Evolutionary conservation across 2,329 filamentous ascomycete species (phyloP).

Genomic region (Hypoxylon sp.): DNA sequence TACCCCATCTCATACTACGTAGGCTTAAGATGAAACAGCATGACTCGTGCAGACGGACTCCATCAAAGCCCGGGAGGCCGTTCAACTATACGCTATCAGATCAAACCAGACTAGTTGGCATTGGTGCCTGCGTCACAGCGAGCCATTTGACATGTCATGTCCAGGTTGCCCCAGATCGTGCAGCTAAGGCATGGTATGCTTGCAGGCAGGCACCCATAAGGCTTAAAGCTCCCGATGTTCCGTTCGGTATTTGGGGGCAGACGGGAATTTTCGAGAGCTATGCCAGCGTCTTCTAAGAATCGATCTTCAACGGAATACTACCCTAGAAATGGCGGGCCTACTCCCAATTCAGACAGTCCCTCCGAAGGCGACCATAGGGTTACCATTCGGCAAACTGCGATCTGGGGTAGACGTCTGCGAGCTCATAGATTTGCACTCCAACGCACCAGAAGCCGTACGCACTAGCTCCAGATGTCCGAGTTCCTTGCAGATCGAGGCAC

Average conservation of each 20-base stretch:
- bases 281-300: slow-evolving; percentile 39
- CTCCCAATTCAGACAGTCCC: slow-evolving; percentile 49
- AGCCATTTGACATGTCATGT: slow-evolving; percentile 38
- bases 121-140: slow-evolving; percentile 41
- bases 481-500: slow-evolving; percentile 38
- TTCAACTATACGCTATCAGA: slow-evolving; percentile 21
- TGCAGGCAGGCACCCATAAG: slow-evolving; percentile 48
- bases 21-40: slow-evolving; percentile 37
- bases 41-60: slow-evolving; percentile 16
- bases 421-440: slow-evolving; percentile 33
- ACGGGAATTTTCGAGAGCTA: slow-evolving; percentile 36
- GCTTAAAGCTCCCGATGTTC: slow-evolving; percentile 52
- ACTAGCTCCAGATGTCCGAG: slow-evolving; percentile 35
- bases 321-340: slow-evolving; percentile 48
- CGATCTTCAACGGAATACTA: slow-evolving; percentile 45
- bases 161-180: slow-evolving; percentile 38
- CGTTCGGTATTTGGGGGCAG: slow-evolving; percentile 49
- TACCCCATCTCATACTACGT: slow-evolving; percentile 27
- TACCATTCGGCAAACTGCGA: slow-evolving; percentile 46
- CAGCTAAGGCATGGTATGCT: slow-evolving; percentile 38
- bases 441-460: slow-evolving; percentile 32
- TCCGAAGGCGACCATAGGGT: slow-evolving; percentile 44
- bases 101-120: slow-evolving; percentile 16
- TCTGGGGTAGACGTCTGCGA: slow-evolving; percentile 46
- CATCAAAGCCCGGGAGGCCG: slow-evolving; percentile 20